Evolutionary conservation across 2,329 filamentous ascomycete genomes (phyloP).

Genomic region (Rutstroemia sydowiana): DNA sequence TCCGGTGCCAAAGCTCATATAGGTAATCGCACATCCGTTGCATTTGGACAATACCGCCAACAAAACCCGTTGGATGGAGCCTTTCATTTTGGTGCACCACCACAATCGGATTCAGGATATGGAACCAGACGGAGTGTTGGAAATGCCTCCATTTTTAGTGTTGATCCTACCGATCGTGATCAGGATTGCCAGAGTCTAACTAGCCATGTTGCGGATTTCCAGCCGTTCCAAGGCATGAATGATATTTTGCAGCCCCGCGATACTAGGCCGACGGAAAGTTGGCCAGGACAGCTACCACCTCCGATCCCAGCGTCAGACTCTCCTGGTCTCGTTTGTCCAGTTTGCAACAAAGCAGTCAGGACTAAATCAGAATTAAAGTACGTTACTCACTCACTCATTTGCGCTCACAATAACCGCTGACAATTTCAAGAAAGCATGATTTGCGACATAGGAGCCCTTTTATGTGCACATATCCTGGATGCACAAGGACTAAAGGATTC

Average conservation of each 20-base stretch:
- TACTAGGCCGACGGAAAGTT: conserved; percentile 14
- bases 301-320: conserved; percentile 12
- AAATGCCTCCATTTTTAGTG: conserved; percentile 28
- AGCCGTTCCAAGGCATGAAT: conserved; percentile 17
- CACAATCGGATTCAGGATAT: conserved; percentile 32
- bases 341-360: conserved; percentile 37
- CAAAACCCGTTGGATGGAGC: conserved; percentile 24
- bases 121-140: conserved; percentile 27
- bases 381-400: conserved; percentile 17
- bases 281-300: conserved; percentile 13
- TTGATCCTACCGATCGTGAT: conserved; percentile 25
- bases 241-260: conserved; percentile 19
- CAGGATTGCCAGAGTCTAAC: conserved; percentile 25
- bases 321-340: conserved; percentile 30
- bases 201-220: conserved; percentile 21
- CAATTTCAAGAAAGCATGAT: conserved; percentile 58
- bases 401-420: conserved; percentile 15
- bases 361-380: conserved; percentile 52
- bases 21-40: conserved; percentile 18
- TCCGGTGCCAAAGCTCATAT: conserved; percentile 15
- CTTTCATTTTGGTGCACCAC: conserved; percentile 22
- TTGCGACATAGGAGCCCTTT: conserved; percentile 63
- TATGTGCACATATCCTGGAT: conserved; percentile 51
- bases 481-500: conserved; percentile 59
- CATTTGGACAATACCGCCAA: conserved; percentile 28